Conservation (phyloP, 139 green algal species). For the Desmodesmus armatus region DNA sequence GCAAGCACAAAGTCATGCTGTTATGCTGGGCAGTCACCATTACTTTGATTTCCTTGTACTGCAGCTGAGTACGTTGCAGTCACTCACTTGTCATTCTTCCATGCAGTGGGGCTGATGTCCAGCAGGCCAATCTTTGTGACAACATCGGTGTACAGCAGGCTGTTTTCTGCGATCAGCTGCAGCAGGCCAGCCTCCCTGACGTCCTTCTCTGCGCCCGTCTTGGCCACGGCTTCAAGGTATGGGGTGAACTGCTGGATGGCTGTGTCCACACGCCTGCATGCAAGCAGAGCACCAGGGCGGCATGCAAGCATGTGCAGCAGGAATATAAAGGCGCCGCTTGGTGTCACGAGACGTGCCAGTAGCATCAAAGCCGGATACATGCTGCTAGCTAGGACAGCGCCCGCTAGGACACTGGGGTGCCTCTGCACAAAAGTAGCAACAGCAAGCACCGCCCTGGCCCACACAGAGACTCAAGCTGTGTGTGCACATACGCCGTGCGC, state of each 20-base stretch:
- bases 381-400: no score
- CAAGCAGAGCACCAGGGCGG: no score
- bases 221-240: constrained; percentile 46
- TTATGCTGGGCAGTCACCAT: not conserved
- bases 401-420: no score
- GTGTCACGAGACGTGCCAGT: no score
- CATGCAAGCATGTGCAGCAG: not conserved
- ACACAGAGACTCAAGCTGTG: no score
- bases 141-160: constrained; percentile 49
- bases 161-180: constrained; percentile 53
- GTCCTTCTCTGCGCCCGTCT: not conserved
- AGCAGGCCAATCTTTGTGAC: constrained; percentile 58
- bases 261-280: constrained; percentile 43
- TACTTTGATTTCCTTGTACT: not conserved
- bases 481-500: no score
- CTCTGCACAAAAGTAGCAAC: no score
- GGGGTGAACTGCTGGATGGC: constrained; percentile 53
- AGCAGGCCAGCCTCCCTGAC: constrained; percentile 46
- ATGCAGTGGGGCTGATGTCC: constrained; percentile 48
- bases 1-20: no score
- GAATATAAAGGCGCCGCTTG: no score
- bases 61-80: not conserved
- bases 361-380: no score
- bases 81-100: constrained; percentile 50
- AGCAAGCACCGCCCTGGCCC: no score